Evolutionary conservation across 2,329 filamentous ascomycete species (phyloP), one percentile per base, ranked within the genome.

Genomic region (Daldinia eschscholtzii): DNA sequence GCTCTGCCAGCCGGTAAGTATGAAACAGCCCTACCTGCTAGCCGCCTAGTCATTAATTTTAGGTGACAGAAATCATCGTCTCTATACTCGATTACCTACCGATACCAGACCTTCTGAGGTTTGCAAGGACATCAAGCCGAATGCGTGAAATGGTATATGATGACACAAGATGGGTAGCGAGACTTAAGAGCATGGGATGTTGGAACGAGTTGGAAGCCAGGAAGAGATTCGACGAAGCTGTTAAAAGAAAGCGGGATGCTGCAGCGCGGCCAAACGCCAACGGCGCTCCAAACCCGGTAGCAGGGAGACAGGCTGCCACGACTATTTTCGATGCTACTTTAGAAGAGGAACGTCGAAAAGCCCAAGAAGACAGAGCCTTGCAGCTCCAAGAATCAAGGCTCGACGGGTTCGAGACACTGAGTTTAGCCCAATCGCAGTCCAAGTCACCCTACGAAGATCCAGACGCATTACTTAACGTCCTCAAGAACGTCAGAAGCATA

Each of bases 61-160:
- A 35, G 48, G 52, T 57, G 66, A 50, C 78, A 93, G 95, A 98
- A 83, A 93, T 98, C 73, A 88, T 98, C 74, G 91, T 92, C 33
- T 87, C 90, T 0, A 94, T 99, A 73, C 88, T 99, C 77, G 93
- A 98, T 78, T 94, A 97, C 82, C 88, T 98, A 42, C 92, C 93
- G 42, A 87, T 97, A 30, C 84, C 91, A 67, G 95, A 98, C 79
- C 90, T 97, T 76, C 88, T 98, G 78, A 89, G 90, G 73, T 95
- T 93, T 78, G 95, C 96, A 50, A 90, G 91, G 70, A 90, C 92
- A 26, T 97, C 93, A 65, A 92, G 89, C 77, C 92, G 93, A 68
- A 89, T 98, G 86, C 91, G 92, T 78, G 96, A 99, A 81, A 99
- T 99, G 94, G 94, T 98, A 2, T 99, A 98, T 81, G 96, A 99